phyloP scores from a whole-genome alignment of 768 basidiomycete genomes.

The Naganishia vishniacii region DNA sequence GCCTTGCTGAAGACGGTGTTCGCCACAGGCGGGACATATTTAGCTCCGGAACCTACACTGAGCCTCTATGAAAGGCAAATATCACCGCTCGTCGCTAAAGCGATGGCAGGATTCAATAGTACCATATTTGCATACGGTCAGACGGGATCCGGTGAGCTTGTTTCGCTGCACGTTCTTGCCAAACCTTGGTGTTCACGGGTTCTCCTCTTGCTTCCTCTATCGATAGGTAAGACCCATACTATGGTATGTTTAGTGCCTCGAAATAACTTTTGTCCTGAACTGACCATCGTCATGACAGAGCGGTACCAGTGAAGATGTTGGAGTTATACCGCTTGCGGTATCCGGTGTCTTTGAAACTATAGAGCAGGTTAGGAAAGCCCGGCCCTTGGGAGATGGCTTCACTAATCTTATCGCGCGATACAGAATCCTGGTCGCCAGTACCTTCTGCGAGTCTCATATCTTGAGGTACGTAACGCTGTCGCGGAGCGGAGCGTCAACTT shows the following conservation, averaged over 20 bases:
- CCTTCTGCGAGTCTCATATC: constrained; percentile 45
- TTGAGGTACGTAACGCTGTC: constrained; percentile 31
- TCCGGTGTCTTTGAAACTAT: constrained; percentile 47
- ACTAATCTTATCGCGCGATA: neutral
- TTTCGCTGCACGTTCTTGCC: neutral
- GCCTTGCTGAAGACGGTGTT: no score
- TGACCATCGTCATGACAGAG: constrained; percentile 16
- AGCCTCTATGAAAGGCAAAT: constrained; percentile 41
- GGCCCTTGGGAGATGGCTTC: no score
- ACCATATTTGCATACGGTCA: constrained; percentile 49
- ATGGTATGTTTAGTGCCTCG: constrained; percentile 19
- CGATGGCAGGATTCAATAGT: constrained; percentile 48
- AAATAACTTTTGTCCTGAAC: neutral
- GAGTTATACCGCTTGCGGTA: constrained; percentile 46
- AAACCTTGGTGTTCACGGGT: neutral
- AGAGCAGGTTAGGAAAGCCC: constrained; percentile 35
- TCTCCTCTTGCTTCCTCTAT: no score
- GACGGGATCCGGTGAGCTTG: constrained; percentile 36
- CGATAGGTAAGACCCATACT: constrained; percentile 25
- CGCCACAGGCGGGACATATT: constrained; percentile 37
- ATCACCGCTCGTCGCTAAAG: constrained; percentile 43
- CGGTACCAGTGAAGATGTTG: constrained; percentile 39
- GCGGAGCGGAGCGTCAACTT: no score
- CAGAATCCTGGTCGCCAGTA: constrained; percentile 44
- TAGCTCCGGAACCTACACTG: constrained; percentile 38